Conservation (phyloP, 805 yeast genomes). For the Candida sakaeoensis region DNA sequence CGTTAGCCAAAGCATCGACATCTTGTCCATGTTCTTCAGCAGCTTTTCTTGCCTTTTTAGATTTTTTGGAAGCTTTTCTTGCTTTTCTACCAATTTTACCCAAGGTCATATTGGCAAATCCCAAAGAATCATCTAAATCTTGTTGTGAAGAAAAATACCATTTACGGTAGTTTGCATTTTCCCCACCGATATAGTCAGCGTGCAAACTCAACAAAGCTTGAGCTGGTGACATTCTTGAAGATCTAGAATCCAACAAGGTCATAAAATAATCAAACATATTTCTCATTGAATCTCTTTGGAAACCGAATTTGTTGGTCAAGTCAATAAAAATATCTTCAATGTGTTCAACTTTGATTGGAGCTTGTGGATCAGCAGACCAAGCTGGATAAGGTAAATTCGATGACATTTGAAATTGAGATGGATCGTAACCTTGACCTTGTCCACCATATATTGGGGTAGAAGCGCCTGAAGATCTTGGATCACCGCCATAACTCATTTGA, state of each 20-base stretch:
- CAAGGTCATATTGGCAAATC: constrained; percentile 75
- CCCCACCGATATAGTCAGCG: constrained; percentile 88
- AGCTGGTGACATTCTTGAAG: constrained; percentile 86
- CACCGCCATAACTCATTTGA: constrained; percentile 78
- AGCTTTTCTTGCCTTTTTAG: constrained; percentile 70
- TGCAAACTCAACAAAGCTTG: constrained; percentile 80
- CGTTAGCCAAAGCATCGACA: constrained; percentile 57
- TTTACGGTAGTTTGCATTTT: constrained; percentile 76
- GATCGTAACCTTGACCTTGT: constrained; percentile 54
- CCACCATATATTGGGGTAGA: constrained; percentile 90
- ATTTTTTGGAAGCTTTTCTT: constrained; percentile 75
- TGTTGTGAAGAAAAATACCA: constrained; percentile 90
- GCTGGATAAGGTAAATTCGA: constrained; percentile 97
- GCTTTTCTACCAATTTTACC: constrained; percentile 78
- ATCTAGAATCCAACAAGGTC: constrained; percentile 77
- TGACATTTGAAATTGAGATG: constrained; percentile 61
- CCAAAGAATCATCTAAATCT: constrained; percentile 80
- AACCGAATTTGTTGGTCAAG: constrained; percentile 78
- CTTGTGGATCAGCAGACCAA: constrained; percentile 95
- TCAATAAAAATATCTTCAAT: constrained; percentile 85
- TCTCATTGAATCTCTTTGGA: constrained; percentile 92
- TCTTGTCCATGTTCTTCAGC: constrained; percentile 64
- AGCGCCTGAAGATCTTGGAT: constrained; percentile 82
- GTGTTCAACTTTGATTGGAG: constrained; percentile 77
- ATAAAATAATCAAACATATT: constrained; percentile 85